Base-by-base conservation (phyloP, 176 grass and related monocot genomes). In the Musa beccarii region DNA sequence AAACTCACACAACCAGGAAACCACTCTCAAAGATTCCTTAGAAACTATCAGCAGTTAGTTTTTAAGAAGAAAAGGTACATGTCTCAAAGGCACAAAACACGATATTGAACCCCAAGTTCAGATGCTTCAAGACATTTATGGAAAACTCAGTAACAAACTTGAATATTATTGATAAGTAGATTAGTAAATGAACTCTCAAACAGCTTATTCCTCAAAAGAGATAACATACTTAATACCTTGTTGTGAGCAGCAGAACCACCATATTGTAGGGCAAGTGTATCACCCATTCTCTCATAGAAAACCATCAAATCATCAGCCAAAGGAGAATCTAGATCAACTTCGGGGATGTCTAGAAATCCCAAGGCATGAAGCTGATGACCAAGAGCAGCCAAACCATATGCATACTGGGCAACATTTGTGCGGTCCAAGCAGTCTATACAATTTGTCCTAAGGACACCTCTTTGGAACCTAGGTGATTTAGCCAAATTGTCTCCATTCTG, bases 401-500 rank as follows among this genome's bases (percentile, higher is more conserved):
- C 80, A 85, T 87, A 99, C 68, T 99, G 96, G 63, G 96, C 96
- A 16, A 99, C 91, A 84, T 99, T 99, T 78, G 96, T 99, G 61
- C 96, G 91, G 74, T 99, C 96, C 61, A 99, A 85, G 80, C 96
- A 99, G 69, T 99, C 96, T 72, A 99, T 95, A 74, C 96, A 99
- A 74, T 99, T 99, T 72, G 96, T 99, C 81, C 96, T 88, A 28
- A 99, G 85, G 29, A 99, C 91, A 73, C 96, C 96, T 82, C 89
- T 94, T 75, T 99, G 96, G 63, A 81, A 78, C 68, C 71, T 78
- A 81, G 85, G 81, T 76, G 86, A 84, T 64, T 79, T 81, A 59
- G 84, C 21, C 59, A 63, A 73, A 73, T 59, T 73, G 21, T 29
- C 11, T 54, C 23, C 20, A 66, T 43, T 20, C 24, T 70, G 19